A percentile compares a stretch with the other conserved stretches of the same genome.
Conservation (phyloP, 495 filamentous ascomycete genomes). For the Aspergillus ostianus region DNA sequence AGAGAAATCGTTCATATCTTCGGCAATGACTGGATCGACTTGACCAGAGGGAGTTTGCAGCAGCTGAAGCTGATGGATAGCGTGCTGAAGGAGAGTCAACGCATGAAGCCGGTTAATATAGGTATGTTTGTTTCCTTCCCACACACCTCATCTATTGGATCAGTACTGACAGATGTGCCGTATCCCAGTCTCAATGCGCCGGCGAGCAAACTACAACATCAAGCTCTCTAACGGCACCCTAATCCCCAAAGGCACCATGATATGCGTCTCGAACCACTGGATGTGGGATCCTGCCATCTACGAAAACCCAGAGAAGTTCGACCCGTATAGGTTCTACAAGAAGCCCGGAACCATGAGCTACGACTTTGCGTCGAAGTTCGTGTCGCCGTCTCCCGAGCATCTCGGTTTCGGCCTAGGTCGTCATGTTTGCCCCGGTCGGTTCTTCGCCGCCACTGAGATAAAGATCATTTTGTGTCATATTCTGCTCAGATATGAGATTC, state of each 20-base stretch:
- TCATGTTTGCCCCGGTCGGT: conserved; percentile 47
- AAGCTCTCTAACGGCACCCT: conserved; percentile 13
- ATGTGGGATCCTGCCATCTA: conserved; percentile 32
- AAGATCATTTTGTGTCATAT: conserved; percentile 35
- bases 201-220: conserved; percentile 23
- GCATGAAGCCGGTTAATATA: conserved; percentile 21
- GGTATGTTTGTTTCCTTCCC: conserved; percentile 16
- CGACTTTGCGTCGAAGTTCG: conserved; percentile 28
- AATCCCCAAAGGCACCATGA: conserved; percentile 17
- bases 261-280: conserved; percentile 22
- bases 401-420: conserved; percentile 37
- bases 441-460: conserved; percentile 37
- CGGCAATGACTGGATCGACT: conserved; percentile 25
- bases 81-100: conserved; percentile 21
- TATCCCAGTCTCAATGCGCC: conserved; percentile 33
- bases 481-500: conserved; percentile 49
- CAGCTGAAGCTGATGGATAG: conserved; percentile 38
- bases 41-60: conserved; percentile 22
- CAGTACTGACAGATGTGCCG: not conserved
- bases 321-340: conserved; percentile 34
- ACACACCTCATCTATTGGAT: not conserved
- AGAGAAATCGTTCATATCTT: conserved; percentile 18
- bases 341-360: conserved; percentile 27
- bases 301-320: conserved; percentile 33
- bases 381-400: conserved; percentile 28